Conservation (phyloP, 2,329 filamentous ascomycete species). For the Onygenales sp. region DNA sequence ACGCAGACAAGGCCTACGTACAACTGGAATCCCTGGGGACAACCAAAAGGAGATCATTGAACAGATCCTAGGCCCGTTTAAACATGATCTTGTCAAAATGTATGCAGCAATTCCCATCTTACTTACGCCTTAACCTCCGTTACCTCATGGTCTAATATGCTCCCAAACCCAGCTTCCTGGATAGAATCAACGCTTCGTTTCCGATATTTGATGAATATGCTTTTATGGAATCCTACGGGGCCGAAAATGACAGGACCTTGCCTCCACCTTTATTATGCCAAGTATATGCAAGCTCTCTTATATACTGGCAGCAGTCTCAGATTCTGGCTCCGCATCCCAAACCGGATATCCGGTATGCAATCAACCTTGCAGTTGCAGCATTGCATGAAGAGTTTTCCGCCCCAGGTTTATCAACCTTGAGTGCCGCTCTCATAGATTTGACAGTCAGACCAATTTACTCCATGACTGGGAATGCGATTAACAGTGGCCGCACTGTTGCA, state of each 20-base stretch:
- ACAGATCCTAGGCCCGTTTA: conserved; percentile 48
- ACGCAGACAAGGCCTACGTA: conserved; percentile 38
- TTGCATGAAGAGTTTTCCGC: conserved; percentile 51
- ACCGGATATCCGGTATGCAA: conserved; percentile 51
- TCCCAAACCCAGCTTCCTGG: conserved; percentile 41
- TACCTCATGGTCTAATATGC: background rate
- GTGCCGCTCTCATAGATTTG: conserved; percentile 49
- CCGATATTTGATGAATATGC: conserved; percentile 49
- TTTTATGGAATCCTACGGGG: conserved; percentile 42
- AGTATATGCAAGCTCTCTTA: conserved; percentile 48
- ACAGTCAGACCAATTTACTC: conserved; percentile 52
- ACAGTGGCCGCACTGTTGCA: conserved; percentile 44
- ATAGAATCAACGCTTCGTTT: conserved; percentile 50
- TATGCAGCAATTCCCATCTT: conserved; percentile 31
- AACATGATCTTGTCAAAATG: conserved; percentile 42
- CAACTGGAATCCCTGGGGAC: conserved; percentile 32
- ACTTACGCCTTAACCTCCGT: background rate
- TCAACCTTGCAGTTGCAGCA: conserved; percentile 53
- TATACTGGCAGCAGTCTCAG: conserved; percentile 47
- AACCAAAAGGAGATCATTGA: conserved; percentile 49
- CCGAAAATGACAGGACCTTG: conserved; percentile 37
- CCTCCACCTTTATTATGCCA: conserved; percentile 49
- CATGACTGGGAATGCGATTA: conserved; percentile 49
- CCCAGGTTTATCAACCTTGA: conserved; percentile 49
- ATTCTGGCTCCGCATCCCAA: conserved; percentile 37